Conservation (phyloP, 352 stramenopile genomes). For the Pythium vanterpoolii region DNA sequence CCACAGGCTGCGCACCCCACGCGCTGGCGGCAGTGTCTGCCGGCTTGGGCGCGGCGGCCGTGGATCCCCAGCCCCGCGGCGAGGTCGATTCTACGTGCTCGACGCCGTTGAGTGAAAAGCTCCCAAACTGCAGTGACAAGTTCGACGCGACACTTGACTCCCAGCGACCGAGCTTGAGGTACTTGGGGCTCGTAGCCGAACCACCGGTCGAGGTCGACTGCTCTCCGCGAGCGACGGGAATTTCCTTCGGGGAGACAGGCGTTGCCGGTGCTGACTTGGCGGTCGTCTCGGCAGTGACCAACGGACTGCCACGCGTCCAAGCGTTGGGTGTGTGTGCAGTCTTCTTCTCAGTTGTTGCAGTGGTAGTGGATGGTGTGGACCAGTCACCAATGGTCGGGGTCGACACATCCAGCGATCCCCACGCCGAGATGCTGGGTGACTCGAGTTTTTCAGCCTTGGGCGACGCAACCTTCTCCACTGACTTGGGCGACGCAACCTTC, state of each 20-base stretch:
- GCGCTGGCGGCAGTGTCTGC: constrained; percentile 48
- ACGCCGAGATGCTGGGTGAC: constrained; percentile 48
- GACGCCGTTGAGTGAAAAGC: constrained; percentile 77
- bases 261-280: constrained; percentile 38
- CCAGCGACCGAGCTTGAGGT: constrained; percentile 86
- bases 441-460: constrained; percentile 35
- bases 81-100: constrained; percentile 56
- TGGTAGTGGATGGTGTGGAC: constrained; percentile 25
- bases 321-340: constrained; percentile 56
- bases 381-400: constrained; percentile 61
- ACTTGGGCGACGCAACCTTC: constrained; percentile 23
- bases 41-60: constrained; percentile 25
- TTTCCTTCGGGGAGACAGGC: constrained; percentile 67
- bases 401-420: constrained; percentile 67
- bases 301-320: constrained; percentile 57
- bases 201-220: constrained; percentile 27
- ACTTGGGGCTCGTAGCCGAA: constrained; percentile 55
- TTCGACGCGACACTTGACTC: constrained; percentile 63
- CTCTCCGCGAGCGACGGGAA: constrained; percentile 38
- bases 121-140: constrained; percentile 84
- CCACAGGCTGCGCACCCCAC: constrained; percentile 37
- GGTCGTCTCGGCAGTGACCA: constrained; percentile 38
- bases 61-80: constrained; percentile 48
- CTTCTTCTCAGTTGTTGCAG: constrained; percentile 42
- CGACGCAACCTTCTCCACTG: constrained; percentile 19